Percentiles rank a stretch among this genome's conserved stretches.
Conservation (phyloP, 768 basidiomycete genomes). For the Agrocybe pediades region DNA sequence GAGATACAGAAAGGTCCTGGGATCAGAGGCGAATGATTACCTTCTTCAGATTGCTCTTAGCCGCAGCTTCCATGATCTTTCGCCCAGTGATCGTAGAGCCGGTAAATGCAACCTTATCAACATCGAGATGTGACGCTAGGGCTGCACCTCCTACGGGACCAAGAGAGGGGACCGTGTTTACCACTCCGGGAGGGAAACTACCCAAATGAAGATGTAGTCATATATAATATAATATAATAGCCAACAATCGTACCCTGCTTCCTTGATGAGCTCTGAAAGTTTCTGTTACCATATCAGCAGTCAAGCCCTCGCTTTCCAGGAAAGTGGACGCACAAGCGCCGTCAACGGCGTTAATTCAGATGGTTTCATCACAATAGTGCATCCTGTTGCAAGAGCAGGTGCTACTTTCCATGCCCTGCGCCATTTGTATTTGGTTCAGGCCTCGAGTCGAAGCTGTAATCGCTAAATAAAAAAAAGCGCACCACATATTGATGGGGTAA, state of each 20-base stretch:
- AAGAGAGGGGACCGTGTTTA: conserved; percentile 86
- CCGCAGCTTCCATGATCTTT: conserved; percentile 89
- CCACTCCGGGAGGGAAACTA: conserved; percentile 88
- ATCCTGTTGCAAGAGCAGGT: conserved; percentile 88
- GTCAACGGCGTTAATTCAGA: conserved; percentile 87
- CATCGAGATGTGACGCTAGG: conserved; percentile 76
- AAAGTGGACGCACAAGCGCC: conserved; percentile 57
- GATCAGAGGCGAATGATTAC: conserved; percentile 31
- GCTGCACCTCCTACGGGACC: conserved; percentile 86
- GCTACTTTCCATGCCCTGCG: conserved; percentile 90
- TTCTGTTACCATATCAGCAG: conserved; percentile 44
- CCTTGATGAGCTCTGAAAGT: conserved; percentile 78
- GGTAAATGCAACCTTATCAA: conserved; percentile 96
- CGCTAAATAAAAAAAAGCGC: conserved; percentile 14
- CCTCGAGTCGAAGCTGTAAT: not conserved
- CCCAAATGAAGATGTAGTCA: conserved; percentile 4
- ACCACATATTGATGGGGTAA: conserved; percentile 89
- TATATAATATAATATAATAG: conserved; percentile 7
- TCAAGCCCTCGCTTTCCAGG: not conserved
- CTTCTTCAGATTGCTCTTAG: conserved; percentile 94
- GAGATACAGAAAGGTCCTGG: not conserved
- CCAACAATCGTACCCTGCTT: conserved; percentile 69
- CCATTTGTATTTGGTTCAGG: not conserved
- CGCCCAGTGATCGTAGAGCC: conserved; percentile 90
- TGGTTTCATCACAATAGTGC: conserved; percentile 95